Percentiles rank a stretch among this genome's conserved stretches.
Evolutionary conservation across 768 basidiomycete genomes (phyloP).

Genomic region (Rhodotorula sphaerocarpa): DNA sequence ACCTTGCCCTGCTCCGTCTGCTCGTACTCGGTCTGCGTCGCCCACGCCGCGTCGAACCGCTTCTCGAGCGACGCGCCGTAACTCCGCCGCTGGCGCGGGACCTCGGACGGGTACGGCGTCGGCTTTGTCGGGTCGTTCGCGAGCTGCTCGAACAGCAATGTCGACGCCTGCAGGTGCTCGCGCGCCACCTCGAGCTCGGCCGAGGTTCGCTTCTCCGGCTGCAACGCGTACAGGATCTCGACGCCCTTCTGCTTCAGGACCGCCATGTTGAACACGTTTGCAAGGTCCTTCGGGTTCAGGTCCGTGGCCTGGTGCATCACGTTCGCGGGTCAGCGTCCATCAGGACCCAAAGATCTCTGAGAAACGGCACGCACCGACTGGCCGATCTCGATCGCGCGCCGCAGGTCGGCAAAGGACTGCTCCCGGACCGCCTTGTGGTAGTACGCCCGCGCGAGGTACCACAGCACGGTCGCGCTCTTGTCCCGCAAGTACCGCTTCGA

Average conservation of each 20-base stretch:
- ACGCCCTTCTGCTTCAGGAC: constrained; percentile 97
- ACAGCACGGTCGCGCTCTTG: constrained; percentile 64
- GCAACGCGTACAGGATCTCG: constrained; percentile 71
- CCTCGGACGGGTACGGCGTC: constrained; percentile 74
- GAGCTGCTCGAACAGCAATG: constrained; percentile 74
- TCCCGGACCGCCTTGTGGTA: constrained; percentile 89
- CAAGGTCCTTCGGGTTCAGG: constrained; percentile 77
- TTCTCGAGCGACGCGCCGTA: constrained; percentile 82
- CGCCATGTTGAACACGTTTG: constrained; percentile 86
- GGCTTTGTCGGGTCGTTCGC: constrained; percentile 61
- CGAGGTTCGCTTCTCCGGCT: constrained; percentile 66
- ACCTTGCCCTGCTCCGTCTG: constrained; percentile 47
- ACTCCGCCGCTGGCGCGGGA: constrained; percentile 79
- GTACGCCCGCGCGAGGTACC: constrained; percentile 86
- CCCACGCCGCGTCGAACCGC: constrained; percentile 60
- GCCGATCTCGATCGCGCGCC: constrained; percentile 71
- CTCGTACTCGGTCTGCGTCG: constrained; percentile 39
- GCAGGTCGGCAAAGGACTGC: constrained; percentile 71
- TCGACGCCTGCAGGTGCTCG: constrained; percentile 72
- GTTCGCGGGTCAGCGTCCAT: background rate
- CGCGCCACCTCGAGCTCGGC: constrained; percentile 70
- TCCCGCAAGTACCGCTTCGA: constrained; percentile 66
- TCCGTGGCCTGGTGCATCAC: constrained; percentile 72
- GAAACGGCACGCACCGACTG: constrained; percentile 51
- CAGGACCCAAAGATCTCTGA: background rate